phyloP scores from a whole-genome alignment of 1,284 basidiomycete species.

The Trametes sp. region DNA sequence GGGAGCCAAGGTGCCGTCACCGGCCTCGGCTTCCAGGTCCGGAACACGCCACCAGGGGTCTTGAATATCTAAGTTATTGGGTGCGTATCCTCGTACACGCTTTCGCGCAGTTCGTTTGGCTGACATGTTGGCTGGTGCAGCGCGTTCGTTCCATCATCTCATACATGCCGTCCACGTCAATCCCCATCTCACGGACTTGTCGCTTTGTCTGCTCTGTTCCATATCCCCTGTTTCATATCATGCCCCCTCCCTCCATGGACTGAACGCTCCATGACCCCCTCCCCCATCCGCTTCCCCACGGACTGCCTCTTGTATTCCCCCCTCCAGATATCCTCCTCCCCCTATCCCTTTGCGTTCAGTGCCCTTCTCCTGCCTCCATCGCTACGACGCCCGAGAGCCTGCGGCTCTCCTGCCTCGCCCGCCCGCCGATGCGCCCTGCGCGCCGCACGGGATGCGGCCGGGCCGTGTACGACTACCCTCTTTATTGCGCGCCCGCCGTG shows the following conservation, averaged over 20 bases:
- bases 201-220: slow-evolving; percentile 29
- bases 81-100: slow-evolving; percentile 8
- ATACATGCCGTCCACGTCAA: slow-evolving; percentile 26
- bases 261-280: slow-evolving; percentile 21
- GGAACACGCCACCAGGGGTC: slow-evolving; percentile 25
- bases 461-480: slow-evolving; percentile 30
- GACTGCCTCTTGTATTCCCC: slow-evolving; percentile 26
- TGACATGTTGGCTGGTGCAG: not conserved
- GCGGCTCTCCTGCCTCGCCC: slow-evolving; percentile 22
- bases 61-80: slow-evolving; percentile 35
- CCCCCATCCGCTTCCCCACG: not conserved
- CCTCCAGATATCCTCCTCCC: slow-evolving; percentile 6
- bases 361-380: slow-evolving; percentile 21
- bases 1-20: slow-evolving; percentile 15
- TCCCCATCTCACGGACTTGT: slow-evolving; percentile 28
- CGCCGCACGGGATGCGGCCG: slow-evolving; percentile 21
- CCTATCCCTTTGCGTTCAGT: slow-evolving; percentile 24
- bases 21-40: slow-evolving; percentile 25
- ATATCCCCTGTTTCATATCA: slow-evolving; percentile 25
- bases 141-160: slow-evolving; percentile 16
- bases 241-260: slow-evolving; percentile 13
- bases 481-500: slow-evolving; percentile 17
- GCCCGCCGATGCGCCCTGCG: not conserved
- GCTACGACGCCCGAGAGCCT: slow-evolving; percentile 29
- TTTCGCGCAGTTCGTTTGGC: not conserved